Evolutionary conservation across 345 rosid species (phyloP).

Genomic region (Salix arbutifolia): DNA sequence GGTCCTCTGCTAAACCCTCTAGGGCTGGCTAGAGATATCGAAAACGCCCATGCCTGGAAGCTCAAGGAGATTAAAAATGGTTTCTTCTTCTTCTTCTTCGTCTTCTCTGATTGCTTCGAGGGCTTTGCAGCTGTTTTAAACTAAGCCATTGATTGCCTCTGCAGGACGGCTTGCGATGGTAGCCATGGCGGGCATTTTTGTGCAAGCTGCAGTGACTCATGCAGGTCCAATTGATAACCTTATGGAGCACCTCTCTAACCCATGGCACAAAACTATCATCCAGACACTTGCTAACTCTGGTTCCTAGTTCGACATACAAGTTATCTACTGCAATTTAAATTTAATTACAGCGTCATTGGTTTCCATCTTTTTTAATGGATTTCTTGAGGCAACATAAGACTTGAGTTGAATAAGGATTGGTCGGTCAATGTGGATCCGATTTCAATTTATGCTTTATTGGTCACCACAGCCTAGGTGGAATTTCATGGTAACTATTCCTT

Average conservation of each 20-base stretch:
- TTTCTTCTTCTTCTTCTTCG: slow-evolving; percentile 12
- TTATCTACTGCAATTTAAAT: background rate
- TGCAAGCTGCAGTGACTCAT: slow-evolving; percentile 84
- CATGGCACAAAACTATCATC: slow-evolving; percentile 86
- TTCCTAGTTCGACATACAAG: background rate
- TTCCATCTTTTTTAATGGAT: background rate
- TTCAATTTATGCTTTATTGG: too few relatives aligned
- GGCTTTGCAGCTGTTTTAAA: background rate
- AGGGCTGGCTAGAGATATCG: slow-evolving; percentile 78
- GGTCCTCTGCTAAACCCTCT: slow-evolving; percentile 89
- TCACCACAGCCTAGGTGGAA: too few relatives aligned
- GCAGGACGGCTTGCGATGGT: slow-evolving; percentile 91
- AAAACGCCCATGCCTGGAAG: slow-evolving; percentile 68
- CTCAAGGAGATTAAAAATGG: slow-evolving; percentile 93
- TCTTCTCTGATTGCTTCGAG: background rate
- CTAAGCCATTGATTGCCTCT: background rate
- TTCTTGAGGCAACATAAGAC: too few relatives aligned
- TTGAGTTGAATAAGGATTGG: too few relatives aligned
- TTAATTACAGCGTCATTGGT: background rate
- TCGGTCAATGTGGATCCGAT: too few relatives aligned
- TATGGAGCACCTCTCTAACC: slow-evolving; percentile 75
- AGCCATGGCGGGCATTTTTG: slow-evolving; percentile 82
- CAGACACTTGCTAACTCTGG: slow-evolving; percentile 57
- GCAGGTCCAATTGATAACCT: slow-evolving; percentile 92
- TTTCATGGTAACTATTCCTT: too few relatives aligned